A percentile compares a stretch with the other conserved stretches of the same genome.
phyloP scores from a whole-genome alignment of 2,329 filamentous ascomycete species.

The Paraconiothyrium brasiliense region DNA sequence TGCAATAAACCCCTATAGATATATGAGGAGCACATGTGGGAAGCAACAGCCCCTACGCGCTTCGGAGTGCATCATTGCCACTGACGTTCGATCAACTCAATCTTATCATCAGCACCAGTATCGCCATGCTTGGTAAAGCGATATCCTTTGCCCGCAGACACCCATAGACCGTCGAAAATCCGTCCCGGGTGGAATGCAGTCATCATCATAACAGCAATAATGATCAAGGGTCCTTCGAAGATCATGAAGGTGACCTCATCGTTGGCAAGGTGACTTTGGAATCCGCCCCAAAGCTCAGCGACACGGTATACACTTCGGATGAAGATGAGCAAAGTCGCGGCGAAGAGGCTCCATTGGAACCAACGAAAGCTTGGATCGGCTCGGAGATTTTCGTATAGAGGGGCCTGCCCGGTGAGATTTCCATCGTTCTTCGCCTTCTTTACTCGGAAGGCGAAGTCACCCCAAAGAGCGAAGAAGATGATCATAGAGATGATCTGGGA shows the following conservation, averaged over 20 bases:
- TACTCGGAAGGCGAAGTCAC: slow-evolving; percentile 43
- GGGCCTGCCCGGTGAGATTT: slow-evolving; percentile 29
- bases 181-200: slow-evolving; percentile 57
- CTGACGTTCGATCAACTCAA: slow-evolving; percentile 5
- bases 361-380: slow-evolving; percentile 23
- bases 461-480: slow-evolving; percentile 55
- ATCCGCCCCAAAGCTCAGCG: slow-evolving; percentile 57
- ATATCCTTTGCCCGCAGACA: slow-evolving; percentile 35
- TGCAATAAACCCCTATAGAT: not conserved
- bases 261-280: slow-evolving; percentile 55
- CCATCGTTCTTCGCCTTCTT: slow-evolving; percentile 29
- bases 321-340: slow-evolving; percentile 56
- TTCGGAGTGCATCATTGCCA: not conserved
- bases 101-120: slow-evolving; percentile 18
- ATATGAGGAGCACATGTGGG: too few species aligned
- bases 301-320: slow-evolving; percentile 59
- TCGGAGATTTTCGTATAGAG: slow-evolving; percentile 33
- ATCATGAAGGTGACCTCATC: slow-evolving; percentile 59
- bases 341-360: slow-evolving; percentile 44
- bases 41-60: not conserved
- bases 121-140: slow-evolving; percentile 23
- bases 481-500: slow-evolving; percentile 63
- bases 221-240: slow-evolving; percentile 62
- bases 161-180: slow-evolving; percentile 37
- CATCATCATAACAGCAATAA: slow-evolving; percentile 54